phyloP scores from a whole-genome alignment of 495 filamentous ascomycete species.

The Podospora conica region DNA sequence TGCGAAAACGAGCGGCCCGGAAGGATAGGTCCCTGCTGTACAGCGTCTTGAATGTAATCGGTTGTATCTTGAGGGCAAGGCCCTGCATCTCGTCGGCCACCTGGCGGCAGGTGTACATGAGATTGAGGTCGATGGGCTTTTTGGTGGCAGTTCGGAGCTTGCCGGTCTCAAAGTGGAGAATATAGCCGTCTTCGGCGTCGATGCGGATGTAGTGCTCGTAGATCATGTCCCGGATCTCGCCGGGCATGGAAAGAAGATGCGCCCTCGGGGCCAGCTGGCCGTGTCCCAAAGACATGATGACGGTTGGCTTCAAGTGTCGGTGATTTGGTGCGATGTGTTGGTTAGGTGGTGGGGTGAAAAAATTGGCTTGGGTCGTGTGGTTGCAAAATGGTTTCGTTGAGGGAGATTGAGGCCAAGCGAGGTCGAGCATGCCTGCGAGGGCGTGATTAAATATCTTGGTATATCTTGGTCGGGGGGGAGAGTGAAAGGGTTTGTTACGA shows the following conservation, averaged over 20 bases:
- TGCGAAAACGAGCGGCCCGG: background rate
- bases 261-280: no score
- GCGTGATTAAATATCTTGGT: no score
- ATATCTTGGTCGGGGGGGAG: no score
- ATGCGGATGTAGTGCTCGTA: background rate
- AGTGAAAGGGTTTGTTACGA: no score
- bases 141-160: background rate
- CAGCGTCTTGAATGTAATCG: conserved; percentile 1
- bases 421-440: no score
- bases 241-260: background rate
- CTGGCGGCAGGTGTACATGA: conserved; percentile 2
- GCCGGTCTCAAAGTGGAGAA: background rate
- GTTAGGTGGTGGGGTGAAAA: no score
- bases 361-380: no score
- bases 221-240: background rate
- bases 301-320: no score
- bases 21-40: background rate
- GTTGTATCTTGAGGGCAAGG: background rate
- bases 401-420: no score
- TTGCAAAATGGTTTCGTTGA: no score
- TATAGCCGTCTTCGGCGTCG: conserved; percentile 4
- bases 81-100: background rate
- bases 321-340: no score
- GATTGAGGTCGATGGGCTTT: background rate
- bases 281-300: no score